Percentiles rank a stretch among this genome's conserved stretches.
These are phyloP conservation scores for Penicillium sp. DNA, from an alignment of 2,329 filamentous ascomycete genomes.

Conservation along the genomic window DNA sequence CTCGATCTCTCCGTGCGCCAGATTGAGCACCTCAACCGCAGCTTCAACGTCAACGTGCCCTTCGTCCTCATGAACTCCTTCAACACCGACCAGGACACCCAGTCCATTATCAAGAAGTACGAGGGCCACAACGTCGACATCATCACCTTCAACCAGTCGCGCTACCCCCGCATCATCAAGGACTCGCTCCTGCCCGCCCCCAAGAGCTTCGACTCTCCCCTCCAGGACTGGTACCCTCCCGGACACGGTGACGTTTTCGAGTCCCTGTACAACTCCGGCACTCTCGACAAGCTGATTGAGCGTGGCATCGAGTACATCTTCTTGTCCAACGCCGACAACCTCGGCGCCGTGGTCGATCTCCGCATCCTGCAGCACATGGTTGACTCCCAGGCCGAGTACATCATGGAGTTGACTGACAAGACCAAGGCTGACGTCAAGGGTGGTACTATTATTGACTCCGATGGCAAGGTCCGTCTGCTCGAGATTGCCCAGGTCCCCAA, in stretches of 20 bases:
- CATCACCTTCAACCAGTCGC: slow-evolving; percentile 98
- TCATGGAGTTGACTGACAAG: slow-evolving; percentile 99
- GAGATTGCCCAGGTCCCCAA: slow-evolving; percentile 99
- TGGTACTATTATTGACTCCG: slow-evolving; percentile 99
- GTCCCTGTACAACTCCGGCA: slow-evolving; percentile 98
- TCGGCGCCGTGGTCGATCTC: slow-evolving; percentile 95
- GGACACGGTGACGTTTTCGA: slow-evolving; percentile 99
- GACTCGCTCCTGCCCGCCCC: slow-evolving; percentile 95
- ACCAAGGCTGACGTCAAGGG: slow-evolving; percentile 99
- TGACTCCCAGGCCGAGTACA: slow-evolving; percentile 94
- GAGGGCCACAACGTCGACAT: slow-evolving; percentile 99
- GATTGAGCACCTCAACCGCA: slow-evolving; percentile 98
- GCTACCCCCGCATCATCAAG: slow-evolving; percentile 96
- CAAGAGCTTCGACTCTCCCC: slow-evolving; percentile 80
- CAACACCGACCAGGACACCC: slow-evolving; percentile 98
- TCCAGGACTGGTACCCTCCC: slow-evolving; percentile 97
- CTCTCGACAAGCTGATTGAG: slow-evolving; percentile 91
- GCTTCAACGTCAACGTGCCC: slow-evolving; percentile 93
- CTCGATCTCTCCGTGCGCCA: slow-evolving; percentile 96
- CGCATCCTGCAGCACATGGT: slow-evolving; percentile 99
- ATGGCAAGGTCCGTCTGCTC: slow-evolving; percentile 91
- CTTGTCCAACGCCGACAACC: slow-evolving; percentile 98
- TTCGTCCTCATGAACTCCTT: slow-evolving; percentile 99
- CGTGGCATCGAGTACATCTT: slow-evolving; percentile 97
- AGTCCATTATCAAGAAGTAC: slow-evolving; percentile 99